phyloP scores from a whole-genome alignment of 2,329 filamentous ascomycete genomes.

The Sarocladium kiliense region DNA sequence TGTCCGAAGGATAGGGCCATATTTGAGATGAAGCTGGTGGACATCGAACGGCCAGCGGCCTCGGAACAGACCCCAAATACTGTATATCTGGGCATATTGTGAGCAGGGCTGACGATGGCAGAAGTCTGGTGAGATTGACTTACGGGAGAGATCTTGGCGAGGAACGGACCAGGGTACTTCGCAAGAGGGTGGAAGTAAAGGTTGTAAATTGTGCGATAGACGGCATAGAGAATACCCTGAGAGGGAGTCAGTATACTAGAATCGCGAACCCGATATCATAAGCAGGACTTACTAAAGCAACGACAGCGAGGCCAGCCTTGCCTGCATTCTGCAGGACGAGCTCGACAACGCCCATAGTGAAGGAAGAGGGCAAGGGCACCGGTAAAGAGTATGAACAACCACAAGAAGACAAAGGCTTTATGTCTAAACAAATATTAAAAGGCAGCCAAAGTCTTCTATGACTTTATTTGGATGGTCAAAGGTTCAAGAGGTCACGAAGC shows the following conservation, averaged over 20 bases:
- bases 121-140: not conserved
- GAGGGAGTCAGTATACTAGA: not conserved
- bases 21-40: conserved; percentile 20
- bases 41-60: conserved; percentile 16
- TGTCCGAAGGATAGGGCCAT: conserved; percentile 33
- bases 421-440: too few relatives aligned
- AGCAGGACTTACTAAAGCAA: conserved; percentile 11
- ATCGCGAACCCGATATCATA: too few relatives aligned
- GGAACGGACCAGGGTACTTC: conserved; percentile 20
- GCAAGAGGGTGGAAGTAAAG: conserved; percentile 26
- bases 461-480: not conserved
- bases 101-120: not conserved
- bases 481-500: not conserved
- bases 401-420: not conserved
- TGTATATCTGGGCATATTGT: conserved; percentile 13
- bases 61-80: conserved; percentile 18
- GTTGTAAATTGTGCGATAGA: conserved; percentile 19
- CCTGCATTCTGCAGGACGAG: conserved; percentile 9
- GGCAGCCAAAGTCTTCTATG: not conserved
- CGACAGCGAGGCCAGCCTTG: not conserved
- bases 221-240: conserved; percentile 12
- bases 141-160: conserved; percentile 15
- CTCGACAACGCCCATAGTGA: conserved; percentile 12
- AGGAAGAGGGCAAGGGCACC: too few relatives aligned
- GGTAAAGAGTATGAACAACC: too few relatives aligned